Evolutionary conservation across 2,329 filamentous ascomycete species (phyloP).

Genomic region (Ceratocystis diversiconidia): DNA sequence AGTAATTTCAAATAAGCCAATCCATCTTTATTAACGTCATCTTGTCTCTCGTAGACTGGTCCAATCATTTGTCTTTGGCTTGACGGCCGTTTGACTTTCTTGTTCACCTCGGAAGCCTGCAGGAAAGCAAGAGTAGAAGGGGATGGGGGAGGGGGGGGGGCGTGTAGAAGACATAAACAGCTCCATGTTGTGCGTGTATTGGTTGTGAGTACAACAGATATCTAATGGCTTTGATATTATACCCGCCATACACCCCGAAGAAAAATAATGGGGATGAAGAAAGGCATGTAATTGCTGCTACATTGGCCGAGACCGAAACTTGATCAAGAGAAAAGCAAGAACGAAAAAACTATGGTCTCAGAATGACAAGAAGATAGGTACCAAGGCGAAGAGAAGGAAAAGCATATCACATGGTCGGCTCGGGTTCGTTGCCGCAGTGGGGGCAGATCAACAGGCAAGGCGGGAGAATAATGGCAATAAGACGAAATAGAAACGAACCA

Average conservation of each 20-base stretch:
- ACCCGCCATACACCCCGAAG: not conserved
- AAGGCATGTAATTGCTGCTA: not conserved
- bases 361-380: not conserved
- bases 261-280: too few relatives aligned
- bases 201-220: not conserved
- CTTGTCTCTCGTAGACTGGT: constrained; percentile 6
- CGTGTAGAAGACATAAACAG: not conserved
- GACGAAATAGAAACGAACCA: not conserved
- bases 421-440: not conserved
- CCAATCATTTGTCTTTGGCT: not conserved
- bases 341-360: not conserved
- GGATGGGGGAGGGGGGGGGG: not conserved
- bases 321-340: not conserved
- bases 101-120: not conserved
- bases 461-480: not conserved
- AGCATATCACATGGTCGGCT: not conserved
- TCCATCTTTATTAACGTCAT: not conserved
- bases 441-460: not conserved
- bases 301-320: not conserved
- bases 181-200: not conserved
- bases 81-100: not conserved
- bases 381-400: not conserved
- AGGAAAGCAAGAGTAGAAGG: not conserved
- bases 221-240: not conserved
- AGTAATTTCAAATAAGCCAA: not conserved